A percentile compares a stretch with the other conserved stretches of the same genome.
phyloP scores from a whole-genome alignment of 176 grass and related monocot genomes.

The Zea luxurians region DNA sequence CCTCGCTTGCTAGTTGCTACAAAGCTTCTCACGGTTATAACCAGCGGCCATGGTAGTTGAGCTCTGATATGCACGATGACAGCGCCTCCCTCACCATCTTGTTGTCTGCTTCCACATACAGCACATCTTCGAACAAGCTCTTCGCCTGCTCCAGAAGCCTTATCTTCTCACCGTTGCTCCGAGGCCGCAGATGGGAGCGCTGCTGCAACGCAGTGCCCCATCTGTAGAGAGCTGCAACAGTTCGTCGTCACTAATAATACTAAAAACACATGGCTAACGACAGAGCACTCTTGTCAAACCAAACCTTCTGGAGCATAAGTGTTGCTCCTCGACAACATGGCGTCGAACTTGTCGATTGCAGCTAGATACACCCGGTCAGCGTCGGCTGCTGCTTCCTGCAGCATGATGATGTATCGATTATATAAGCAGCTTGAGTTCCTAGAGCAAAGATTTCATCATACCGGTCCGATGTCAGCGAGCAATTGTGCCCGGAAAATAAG shows the following conservation, averaged over 20 bases:
- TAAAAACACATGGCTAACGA: background rate
- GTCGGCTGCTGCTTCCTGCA: constrained; percentile 79
- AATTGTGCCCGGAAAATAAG: constrained; percentile 79
- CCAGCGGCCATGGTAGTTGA: constrained; percentile 70
- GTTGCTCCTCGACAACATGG: constrained; percentile 77
- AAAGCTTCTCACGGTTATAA: background rate
- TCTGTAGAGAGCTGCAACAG: constrained; percentile 73
- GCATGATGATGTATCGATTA: too few relatives aligned
- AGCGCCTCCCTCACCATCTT: constrained; percentile 65
- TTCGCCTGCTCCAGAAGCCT: constrained; percentile 91
- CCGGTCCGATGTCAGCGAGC: constrained; percentile 93
- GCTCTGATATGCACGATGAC: constrained; percentile 87
- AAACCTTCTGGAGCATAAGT: constrained; percentile 78
- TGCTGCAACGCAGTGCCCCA: constrained; percentile 84
- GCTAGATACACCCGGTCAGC: constrained; percentile 84
- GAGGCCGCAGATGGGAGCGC: constrained; percentile 61
- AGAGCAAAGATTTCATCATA: constrained; percentile 41
- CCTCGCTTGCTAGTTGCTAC: too few relatives aligned
- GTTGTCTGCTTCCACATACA: constrained; percentile 74
- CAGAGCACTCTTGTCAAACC: background rate
- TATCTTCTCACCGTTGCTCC: constrained; percentile 66
- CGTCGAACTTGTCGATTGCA: constrained; percentile 94
- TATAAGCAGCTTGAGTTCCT: background rate
- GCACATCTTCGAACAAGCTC: constrained; percentile 84
- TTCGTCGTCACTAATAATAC: constrained; percentile 6